phyloP scores from a whole-genome alignment of 441 rosid species.

The Kokia cookei region DNA sequence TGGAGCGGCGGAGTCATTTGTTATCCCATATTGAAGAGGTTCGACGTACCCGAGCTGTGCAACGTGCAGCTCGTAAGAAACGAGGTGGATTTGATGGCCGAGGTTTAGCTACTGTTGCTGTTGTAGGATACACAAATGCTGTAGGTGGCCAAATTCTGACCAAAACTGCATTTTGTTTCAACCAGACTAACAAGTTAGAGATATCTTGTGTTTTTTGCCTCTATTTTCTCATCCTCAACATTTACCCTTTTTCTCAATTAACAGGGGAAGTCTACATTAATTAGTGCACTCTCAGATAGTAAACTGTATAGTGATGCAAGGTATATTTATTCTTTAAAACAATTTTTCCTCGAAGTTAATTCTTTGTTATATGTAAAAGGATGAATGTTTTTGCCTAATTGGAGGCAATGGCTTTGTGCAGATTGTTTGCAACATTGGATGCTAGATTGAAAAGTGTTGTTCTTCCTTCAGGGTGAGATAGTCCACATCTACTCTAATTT shows the following conservation, averaged over 20 bases:
- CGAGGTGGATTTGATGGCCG: conserved; percentile 42
- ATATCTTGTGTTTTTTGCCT: neutral
- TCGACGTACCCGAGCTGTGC: conserved; percentile 76
- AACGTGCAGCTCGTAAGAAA: conserved; percentile 76
- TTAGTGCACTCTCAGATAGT: conserved; percentile 60
- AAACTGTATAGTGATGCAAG: conserved; percentile 78
- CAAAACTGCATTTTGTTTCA: conserved; percentile 6
- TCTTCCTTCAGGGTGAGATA: conserved; percentile 65
- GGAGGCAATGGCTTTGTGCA: conserved; percentile 18
- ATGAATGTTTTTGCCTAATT: conserved; percentile 1
- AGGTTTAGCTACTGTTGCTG: conserved; percentile 71
- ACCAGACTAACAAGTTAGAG: neutral
- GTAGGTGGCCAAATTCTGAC: conserved; percentile 39
- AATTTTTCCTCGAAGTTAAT: conserved; percentile 7
- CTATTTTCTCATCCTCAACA: neutral
- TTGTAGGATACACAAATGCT: conserved; percentile 96
- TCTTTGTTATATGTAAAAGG: neutral
- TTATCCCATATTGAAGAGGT: conserved; percentile 74
- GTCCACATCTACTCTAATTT: neutral
- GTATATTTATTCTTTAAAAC: conserved; percentile 31
- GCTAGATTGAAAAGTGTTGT: conserved; percentile 53
- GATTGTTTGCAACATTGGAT: conserved; percentile 72
- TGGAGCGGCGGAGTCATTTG: conserved; percentile 58
- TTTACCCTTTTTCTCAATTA: conserved; percentile 4
- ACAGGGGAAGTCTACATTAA: conserved; percentile 90